Evolutionary conservation across 306 rosid species (phyloP).

Genomic region (Castanopsis chinensis): DNA sequence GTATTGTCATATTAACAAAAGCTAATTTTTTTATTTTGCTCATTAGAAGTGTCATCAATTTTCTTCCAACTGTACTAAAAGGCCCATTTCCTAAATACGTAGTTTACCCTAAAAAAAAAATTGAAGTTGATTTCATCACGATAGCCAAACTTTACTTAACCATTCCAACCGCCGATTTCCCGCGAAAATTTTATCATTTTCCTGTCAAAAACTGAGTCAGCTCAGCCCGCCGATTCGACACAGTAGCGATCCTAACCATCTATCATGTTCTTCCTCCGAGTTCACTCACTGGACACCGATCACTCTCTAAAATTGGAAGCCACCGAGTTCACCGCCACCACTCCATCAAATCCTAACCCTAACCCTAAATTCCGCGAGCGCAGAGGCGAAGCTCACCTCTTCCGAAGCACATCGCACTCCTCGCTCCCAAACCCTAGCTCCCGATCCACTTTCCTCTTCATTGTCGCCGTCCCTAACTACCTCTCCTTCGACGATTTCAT

Average conservation of each 20-base stretch:
- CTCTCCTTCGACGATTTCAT: slow-evolving; percentile 74
- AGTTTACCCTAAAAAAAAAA: no score
- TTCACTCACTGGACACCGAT: slow-evolving; percentile 81
- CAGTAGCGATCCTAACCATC: neutral
- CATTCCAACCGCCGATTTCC: slow-evolving; percentile 5
- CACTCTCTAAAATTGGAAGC: slow-evolving; percentile 38
- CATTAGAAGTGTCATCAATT: no score
- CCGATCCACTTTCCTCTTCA: slow-evolving; percentile 58
- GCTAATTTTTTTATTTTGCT: no score
- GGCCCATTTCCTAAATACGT: no score
- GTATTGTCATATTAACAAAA: no score
- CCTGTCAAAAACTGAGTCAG: neutral
- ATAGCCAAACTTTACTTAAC: no score
- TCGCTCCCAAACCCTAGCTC: slow-evolving; percentile 59
- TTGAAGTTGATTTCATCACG: no score
- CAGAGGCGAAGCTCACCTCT: slow-evolving; percentile 68
- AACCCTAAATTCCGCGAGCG: slow-evolving; percentile 62
- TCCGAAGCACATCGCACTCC: slow-evolving; percentile 53
- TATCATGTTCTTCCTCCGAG: slow-evolving; percentile 75
- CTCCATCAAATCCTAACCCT: slow-evolving; percentile 19
- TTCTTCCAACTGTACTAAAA: no score
- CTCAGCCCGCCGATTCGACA: neutral
- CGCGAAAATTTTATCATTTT: neutral
- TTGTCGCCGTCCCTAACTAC: slow-evolving; percentile 84
- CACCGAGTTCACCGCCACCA: slow-evolving; percentile 30